Percentiles rank a stretch among this genome's conserved stretches.
Conservation (phyloP, 75 land plant genomes). For the Picea sitchensis region DNA sequence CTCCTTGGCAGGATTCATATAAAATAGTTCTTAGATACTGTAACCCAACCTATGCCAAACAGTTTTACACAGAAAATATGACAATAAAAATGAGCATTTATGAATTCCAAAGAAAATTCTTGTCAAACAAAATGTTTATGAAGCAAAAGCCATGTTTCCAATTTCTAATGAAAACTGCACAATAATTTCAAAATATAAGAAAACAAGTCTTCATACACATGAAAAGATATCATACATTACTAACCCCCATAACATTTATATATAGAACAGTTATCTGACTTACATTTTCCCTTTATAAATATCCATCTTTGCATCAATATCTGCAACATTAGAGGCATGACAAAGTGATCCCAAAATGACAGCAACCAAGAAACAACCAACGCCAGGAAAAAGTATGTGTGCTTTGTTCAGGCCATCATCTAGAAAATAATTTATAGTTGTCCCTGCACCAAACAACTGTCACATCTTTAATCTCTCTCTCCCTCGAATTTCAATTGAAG, state of each 20-base stretch:
- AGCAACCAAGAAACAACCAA: slow-evolving; percentile 27
- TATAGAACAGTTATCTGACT: neutral
- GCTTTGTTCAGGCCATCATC: slow-evolving; percentile 30
- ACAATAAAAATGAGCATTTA: neutral
- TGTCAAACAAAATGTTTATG: neutral
- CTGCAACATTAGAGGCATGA: slow-evolving; percentile 25
- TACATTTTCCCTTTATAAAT: neutral
- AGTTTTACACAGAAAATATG: neutral
- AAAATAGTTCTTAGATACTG: neutral
- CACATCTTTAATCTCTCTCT: neutral
- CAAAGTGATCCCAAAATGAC: slow-evolving; percentile 27
- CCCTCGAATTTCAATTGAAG: neutral
- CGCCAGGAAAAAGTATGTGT: slow-evolving; percentile 22
- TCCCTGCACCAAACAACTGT: slow-evolving; percentile 15
- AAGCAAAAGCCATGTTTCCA: neutral
- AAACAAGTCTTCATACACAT: neutral
- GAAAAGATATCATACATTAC: neutral
- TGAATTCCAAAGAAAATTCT: neutral
- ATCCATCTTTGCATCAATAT: slow-evolving; percentile 15
- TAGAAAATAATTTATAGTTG: slow-evolving; percentile 26
- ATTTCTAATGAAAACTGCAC: neutral
- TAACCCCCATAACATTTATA: neutral
- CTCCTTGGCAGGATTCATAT: neutral
- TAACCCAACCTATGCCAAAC: neutral
- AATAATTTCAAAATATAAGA: neutral